phyloP scores from a whole-genome alignment of 306 rosid species.

The Oxytropis ochrocephala region DNA sequence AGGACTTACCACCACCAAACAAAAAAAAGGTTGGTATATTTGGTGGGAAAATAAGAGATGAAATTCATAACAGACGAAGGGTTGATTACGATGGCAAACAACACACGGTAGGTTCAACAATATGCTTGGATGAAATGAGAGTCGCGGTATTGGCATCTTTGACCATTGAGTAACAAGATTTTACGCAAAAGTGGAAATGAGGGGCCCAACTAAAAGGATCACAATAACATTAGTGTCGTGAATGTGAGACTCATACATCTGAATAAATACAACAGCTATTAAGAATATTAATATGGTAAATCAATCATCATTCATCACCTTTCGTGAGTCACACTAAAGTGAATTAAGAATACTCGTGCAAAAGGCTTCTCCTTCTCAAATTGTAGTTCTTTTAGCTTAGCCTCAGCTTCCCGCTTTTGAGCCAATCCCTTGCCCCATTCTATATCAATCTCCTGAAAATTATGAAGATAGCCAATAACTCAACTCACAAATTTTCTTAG shows the following conservation, averaged over 20 bases:
- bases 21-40: background rate
- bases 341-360: no score
- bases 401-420: conserved; percentile 92
- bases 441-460: conserved; percentile 60
- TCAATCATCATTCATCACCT: no score
- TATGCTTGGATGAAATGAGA: background rate
- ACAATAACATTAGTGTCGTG: background rate
- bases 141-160: background rate
- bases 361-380: conserved; percentile 81
- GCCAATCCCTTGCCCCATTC: conserved; percentile 98
- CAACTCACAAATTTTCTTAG: no score
- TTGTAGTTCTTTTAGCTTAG: conserved; percentile 66
- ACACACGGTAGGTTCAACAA: background rate
- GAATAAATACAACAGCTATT: background rate
- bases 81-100: background rate
- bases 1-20: background rate
- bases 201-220: background rate
- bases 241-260: background rate
- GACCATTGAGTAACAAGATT: background rate
- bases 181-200: background rate
- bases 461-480: conserved; percentile 1
- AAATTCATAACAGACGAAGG: background rate
- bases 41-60: background rate
- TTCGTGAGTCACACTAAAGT: no score
- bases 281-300: no score